phyloP scores from a whole-genome alignment of 805 yeast genomes.

The Kluyveromyces wickerhamii region DNA sequence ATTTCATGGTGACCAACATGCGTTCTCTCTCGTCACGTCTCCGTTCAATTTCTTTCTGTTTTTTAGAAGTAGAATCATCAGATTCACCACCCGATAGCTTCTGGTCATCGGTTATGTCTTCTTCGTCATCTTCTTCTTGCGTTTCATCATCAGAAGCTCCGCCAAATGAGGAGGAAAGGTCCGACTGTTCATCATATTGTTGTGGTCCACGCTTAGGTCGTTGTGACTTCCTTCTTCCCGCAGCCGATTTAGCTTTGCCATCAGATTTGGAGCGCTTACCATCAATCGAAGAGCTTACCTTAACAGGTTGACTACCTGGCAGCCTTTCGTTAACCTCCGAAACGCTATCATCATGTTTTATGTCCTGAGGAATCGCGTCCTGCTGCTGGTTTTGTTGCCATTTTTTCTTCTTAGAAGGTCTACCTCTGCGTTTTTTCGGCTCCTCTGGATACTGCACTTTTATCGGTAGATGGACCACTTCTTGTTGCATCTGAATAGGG shows the following conservation, averaged over 20 bases:
- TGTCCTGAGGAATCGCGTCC: background rate
- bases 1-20: constrained; percentile 30
- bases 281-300: too few relatives aligned
- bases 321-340: background rate
- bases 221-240: constrained; percentile 1
- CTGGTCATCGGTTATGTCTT: constrained; percentile 7
- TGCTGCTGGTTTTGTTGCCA: constrained; percentile 4
- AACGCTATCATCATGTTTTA: background rate
- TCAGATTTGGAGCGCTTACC: too few relatives aligned
- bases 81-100: constrained; percentile 5
- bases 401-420: constrained; percentile 23
- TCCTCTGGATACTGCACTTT: constrained; percentile 6
- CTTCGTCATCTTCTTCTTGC: constrained; percentile 7
- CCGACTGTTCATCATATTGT: constrained; percentile 5
- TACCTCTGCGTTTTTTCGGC: constrained; percentile 26
- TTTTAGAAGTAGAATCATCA: constrained; percentile 9
- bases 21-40: constrained; percentile 27
- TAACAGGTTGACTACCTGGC: background rate
- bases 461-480: constrained; percentile 2
- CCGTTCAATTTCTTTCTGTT: constrained; percentile 26
- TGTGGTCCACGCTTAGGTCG: background rate
- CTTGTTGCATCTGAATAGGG: constrained; percentile 4
- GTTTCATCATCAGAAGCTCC: constrained; percentile 5
- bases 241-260: background rate
- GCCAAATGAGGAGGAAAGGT: constrained; percentile 3